A percentile compares a stretch with the other conserved stretches of the same genome.
These are phyloP conservation scores for Scortechinia acanthostroma DNA, from an alignment of 2,329 filamentous ascomycete species.

Conservation along the genomic window DNA sequence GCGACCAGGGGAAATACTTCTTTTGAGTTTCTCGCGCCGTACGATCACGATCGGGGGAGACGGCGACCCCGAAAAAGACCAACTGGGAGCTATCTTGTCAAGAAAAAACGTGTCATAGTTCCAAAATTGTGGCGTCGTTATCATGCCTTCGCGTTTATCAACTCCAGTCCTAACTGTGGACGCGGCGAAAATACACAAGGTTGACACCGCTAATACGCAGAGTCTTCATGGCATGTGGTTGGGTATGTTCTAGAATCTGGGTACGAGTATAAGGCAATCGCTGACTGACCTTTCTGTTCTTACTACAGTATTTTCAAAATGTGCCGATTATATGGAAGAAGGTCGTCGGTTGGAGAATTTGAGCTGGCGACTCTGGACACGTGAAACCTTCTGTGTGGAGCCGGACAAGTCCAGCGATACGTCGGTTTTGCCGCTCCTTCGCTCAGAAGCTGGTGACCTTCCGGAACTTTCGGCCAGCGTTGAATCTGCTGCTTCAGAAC, in stretches of 20 bases:
- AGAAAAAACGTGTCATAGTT: background rate
- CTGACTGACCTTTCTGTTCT: conserved; percentile 4
- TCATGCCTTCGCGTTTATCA: conserved; percentile 78
- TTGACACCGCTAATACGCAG: conserved; percentile 86
- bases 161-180: conserved; percentile 86
- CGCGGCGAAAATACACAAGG: conserved; percentile 83
- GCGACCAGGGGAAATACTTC: background rate
- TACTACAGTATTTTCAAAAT: conserved; percentile 77
- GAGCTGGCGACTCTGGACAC: conserved; percentile 90
- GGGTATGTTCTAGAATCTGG: conserved; percentile 72
- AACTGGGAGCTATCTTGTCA: background rate
- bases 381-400: conserved; percentile 84
- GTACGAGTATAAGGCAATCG: too few species aligned
- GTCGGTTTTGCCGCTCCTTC: conserved; percentile 28
- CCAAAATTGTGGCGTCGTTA: background rate
- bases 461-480: conserved; percentile 73
- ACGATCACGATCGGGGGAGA: conserved; percentile 1
- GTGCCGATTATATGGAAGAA: conserved; percentile 87
- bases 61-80: conserved; percentile 2
- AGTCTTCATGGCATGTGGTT: conserved; percentile 97
- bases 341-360: conserved; percentile 89
- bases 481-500: conserved; percentile 67
- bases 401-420: conserved; percentile 41
- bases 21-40: background rate
- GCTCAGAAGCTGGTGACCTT: conserved; percentile 49